These are phyloP conservation scores for Aspergillus carlsbadensis DNA, from an alignment of 495 filamentous ascomycete species.

Conservation along the genomic window DNA sequence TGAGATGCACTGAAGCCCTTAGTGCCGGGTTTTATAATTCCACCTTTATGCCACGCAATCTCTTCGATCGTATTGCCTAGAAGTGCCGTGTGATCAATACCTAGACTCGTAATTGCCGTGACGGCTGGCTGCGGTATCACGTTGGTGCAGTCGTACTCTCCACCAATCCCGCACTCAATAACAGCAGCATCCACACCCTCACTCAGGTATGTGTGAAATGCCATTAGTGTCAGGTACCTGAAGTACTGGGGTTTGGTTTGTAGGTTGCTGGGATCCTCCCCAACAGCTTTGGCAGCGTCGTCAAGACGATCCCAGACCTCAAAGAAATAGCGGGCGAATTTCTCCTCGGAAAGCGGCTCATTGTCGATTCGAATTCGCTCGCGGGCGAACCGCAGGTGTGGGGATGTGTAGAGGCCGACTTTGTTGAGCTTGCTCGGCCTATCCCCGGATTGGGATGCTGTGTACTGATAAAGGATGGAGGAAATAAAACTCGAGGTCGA, in stretches of 20 bases:
- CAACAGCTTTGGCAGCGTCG: conserved; percentile 44
- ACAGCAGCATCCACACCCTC: conserved; percentile 81
- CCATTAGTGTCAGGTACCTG: conserved; percentile 85
- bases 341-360: conserved; percentile 66
- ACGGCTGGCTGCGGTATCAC: conserved; percentile 73
- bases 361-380: conserved; percentile 87
- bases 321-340: conserved; percentile 85
- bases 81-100: conserved; percentile 82
- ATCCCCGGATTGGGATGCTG: conserved; percentile 37
- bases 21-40: conserved; percentile 76
- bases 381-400: conserved; percentile 81
- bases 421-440: conserved; percentile 44
- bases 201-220: conserved; percentile 79
- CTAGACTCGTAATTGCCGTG: conserved; percentile 77
- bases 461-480: conserved; percentile 60
- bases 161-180: conserved; percentile 92
- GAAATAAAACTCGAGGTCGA: conserved; percentile 52
- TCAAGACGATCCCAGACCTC: conserved; percentile 82
- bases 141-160: conserved; percentile 92
- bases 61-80: conserved; percentile 82
- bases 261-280: conserved; percentile 45
- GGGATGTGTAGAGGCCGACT: conserved; percentile 84
- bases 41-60: conserved; percentile 97
- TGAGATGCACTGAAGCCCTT: conserved; percentile 78
- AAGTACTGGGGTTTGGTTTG: conserved; percentile 80